Conservation (phyloP, 306 rosid genomes). For the Sphenostylis stenocarpa region DNA sequence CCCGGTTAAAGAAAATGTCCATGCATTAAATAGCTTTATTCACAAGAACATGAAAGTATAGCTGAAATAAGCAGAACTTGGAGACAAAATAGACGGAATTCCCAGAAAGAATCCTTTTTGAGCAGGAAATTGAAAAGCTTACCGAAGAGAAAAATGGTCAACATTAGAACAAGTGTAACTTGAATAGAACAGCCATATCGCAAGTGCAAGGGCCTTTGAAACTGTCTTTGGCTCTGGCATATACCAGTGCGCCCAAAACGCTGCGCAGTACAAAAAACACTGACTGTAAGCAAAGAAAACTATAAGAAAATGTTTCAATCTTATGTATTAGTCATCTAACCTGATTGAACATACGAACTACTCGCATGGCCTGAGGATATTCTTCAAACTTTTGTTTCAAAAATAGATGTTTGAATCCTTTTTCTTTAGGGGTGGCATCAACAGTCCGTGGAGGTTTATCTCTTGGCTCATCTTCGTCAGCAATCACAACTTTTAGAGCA, state of each 20-base stretch:
- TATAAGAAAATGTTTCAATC: background rate
- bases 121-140: constrained; percentile 45
- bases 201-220: constrained; percentile 49
- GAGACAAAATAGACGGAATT: background rate
- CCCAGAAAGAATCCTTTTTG: constrained; percentile 1
- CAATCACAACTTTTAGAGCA: constrained; percentile 61
- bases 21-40: background rate
- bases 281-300: constrained; percentile 7
- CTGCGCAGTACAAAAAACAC: constrained; percentile 41
- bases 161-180: constrained; percentile 75
- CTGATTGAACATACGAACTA: constrained; percentile 63
- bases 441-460: constrained; percentile 28
- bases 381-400: constrained; percentile 71
- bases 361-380: constrained; percentile 55
- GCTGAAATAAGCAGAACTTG: background rate
- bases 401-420: constrained; percentile 60
- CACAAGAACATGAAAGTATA: background rate
- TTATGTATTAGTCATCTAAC: constrained; percentile 45
- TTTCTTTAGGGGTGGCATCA: constrained; percentile 81
- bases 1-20: background rate
- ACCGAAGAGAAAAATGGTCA: constrained; percentile 80
- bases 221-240: constrained; percentile 58
- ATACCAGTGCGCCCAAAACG: constrained; percentile 47
- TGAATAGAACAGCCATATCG: constrained; percentile 64
- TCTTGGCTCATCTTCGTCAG: constrained; percentile 62